Percentiles rank a stretch among this genome's conserved stretches.
phyloP scores from a whole-genome alignment of 2,329 filamentous ascomycete species.

The Zymoseptoria crescenta region DNA sequence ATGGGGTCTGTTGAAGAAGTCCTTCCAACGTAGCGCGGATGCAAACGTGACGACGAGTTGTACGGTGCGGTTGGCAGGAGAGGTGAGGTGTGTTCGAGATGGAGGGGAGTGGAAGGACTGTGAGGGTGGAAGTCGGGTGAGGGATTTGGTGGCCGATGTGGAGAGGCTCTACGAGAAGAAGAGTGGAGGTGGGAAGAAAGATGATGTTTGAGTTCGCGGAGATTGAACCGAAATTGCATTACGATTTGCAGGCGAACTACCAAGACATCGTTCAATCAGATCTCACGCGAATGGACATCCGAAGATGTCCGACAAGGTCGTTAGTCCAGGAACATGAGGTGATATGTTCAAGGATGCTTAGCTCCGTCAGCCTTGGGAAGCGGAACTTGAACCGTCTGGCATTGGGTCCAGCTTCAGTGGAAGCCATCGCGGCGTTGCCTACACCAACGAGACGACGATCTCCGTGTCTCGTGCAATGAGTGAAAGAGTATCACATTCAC shows the following conservation, averaged over 20 bases:
- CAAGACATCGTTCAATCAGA: neutral
- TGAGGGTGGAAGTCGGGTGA: conserved; percentile 56
- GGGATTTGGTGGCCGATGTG: conserved; percentile 69
- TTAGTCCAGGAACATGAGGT: neutral
- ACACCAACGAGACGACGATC: too few species aligned
- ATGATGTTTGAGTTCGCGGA: neutral
- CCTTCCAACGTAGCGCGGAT: conserved; percentile 54
- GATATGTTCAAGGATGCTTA: neutral
- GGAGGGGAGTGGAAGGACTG: conserved; percentile 73
- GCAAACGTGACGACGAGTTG: conserved; percentile 41
- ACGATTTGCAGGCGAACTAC: neutral
- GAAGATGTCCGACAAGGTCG: neutral
- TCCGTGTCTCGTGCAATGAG: neutral
- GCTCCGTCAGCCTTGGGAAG: neutral
- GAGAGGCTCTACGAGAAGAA: conserved; percentile 5
- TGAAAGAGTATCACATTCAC: too few species aligned
- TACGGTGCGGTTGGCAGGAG: conserved; percentile 58
- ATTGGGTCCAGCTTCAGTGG: neutral
- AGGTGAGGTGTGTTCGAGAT: conserved; percentile 80
- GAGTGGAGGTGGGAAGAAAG: neutral
- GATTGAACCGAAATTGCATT: neutral
- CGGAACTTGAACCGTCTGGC: neutral
- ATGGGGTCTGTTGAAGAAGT: conserved; percentile 49
- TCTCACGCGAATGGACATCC: neutral
- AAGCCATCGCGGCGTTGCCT: too few species aligned